These are phyloP conservation scores for Cupressus sempervirens DNA, from an alignment of 75 land plant species.

Conservation along the genomic window DNA sequence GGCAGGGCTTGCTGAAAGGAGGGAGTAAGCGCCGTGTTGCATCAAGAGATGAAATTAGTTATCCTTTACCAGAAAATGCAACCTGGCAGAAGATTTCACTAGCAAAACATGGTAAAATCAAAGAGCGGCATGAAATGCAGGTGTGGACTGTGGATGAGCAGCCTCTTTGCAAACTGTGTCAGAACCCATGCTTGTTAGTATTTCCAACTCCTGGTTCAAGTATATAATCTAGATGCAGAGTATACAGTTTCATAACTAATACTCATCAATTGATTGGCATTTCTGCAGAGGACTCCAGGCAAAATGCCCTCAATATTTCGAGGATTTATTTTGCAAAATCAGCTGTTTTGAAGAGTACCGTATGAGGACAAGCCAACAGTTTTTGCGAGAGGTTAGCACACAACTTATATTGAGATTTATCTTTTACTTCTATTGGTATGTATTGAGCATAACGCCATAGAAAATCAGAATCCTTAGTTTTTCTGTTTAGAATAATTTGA, in stretches of 20 bases:
- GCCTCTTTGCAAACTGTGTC: constrained; percentile 97
- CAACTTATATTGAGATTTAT: background rate
- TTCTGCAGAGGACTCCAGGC: constrained; percentile 49
- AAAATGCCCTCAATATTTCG: constrained; percentile 70
- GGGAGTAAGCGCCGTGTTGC: constrained; percentile 81
- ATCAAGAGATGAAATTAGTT: constrained; percentile 58
- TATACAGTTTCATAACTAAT: background rate
- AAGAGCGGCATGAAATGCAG: constrained; percentile 55
- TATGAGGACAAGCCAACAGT: constrained; percentile 62
- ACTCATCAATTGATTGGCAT: background rate
- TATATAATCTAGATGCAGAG: background rate
- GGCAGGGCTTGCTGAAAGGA: constrained; percentile 79
- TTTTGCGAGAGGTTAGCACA: constrained; percentile 54
- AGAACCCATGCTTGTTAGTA: constrained; percentile 78
- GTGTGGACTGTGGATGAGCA: constrained; percentile 55
- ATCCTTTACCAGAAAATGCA: constrained; percentile 63
- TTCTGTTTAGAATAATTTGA: background rate
- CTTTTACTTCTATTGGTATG: background rate
- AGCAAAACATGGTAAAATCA: constrained; percentile 26
- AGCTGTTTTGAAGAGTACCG: constrained; percentile 71
- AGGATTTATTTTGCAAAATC: constrained; percentile 79
- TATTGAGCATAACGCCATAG: background rate
- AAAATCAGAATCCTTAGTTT: background rate
- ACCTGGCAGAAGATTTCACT: constrained; percentile 56
- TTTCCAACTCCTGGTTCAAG: background rate